Conservation (phyloP, 257 asterid genomes). For the Dorcoceras hygrometricum region DNA sequence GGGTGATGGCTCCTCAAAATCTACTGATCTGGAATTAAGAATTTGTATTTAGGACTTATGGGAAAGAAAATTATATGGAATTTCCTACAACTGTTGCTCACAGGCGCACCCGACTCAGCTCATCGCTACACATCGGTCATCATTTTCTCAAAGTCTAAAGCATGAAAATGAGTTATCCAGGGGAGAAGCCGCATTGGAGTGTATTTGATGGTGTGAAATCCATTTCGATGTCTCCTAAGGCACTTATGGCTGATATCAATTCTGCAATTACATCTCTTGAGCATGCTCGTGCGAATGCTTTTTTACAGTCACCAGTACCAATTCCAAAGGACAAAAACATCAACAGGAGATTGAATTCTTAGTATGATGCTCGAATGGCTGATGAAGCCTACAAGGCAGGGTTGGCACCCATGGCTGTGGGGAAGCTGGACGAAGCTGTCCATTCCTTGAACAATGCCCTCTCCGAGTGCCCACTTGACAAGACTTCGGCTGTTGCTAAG, state of each 20-base stretch:
- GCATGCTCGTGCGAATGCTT: constrained; percentile 44
- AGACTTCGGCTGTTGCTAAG: constrained; percentile 50
- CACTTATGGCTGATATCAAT: constrained; percentile 57
- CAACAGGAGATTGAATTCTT: constrained; percentile 12
- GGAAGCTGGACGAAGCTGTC: constrained; percentile 47
- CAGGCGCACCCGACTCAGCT: too few species aligned
- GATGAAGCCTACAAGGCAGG: constrained; percentile 60
- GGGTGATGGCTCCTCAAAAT: constrained; percentile 31
- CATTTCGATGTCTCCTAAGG: constrained; percentile 42
- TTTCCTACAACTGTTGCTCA: too few species aligned
- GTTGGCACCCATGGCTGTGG: constrained; percentile 52
- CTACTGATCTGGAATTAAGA: constrained; percentile 42
- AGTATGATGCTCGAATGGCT: constrained; percentile 43
- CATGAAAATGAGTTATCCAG: constrained; percentile 41
- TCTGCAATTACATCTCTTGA: constrained; percentile 57
- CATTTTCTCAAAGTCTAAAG: too few species aligned
- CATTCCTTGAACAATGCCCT: constrained; percentile 46
- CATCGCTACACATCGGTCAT: too few species aligned
- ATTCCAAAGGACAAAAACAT: constrained; percentile 19
- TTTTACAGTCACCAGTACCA: constrained; percentile 32
- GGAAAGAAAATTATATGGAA: constrained; percentile 44
- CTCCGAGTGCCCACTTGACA: constrained; percentile 57
- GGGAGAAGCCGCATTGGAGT: constrained; percentile 40
- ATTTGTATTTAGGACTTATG: constrained; percentile 44
- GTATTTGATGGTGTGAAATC: constrained; percentile 51